Evolutionary conservation across 2,329 filamentous ascomycete species (phyloP), one percentile per base, ranked within the genome.

Genomic region (Clarireedia monteithiana): DNA sequence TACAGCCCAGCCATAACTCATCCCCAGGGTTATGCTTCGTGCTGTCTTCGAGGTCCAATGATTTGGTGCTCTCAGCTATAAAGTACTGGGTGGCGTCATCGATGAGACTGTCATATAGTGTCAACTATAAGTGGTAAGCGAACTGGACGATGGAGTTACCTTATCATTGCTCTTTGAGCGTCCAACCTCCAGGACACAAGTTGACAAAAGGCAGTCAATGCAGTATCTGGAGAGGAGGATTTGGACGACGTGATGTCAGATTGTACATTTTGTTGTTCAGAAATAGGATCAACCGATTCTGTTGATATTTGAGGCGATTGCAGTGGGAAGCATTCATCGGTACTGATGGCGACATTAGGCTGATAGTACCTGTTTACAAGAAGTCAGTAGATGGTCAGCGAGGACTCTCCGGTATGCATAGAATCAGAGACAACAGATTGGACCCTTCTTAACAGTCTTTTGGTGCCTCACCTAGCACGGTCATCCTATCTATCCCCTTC

Each of bases 1-100:
- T 60, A 48, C 68, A 70, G 7, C 68, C 68, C 53, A 69, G 60
- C 68, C 67, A 69, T n/a, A 70, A 50, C 4, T 62, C 64, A 54
- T 69, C 68, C 30, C 66, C 67, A 9, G 60, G 60, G 1, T 46
- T 62, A 61, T 69, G 64, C 51, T 59, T 63, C 6, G 58, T 60
- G 23, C 60, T 60, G 46, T 68, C 63, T 1, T 62, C 48, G 7
- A 68, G 56, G 46, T 74, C 73, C 3, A 78, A 60, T 1, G 72
- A 74, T 47, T 70, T 71, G 1, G 78, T 80, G 7, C 75, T 74
- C 61, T 81, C 78, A 39, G 77, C 77, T 44, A 81, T 70, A 49
- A 81, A 73, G 55, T 75, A 78, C 66, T 80, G 76, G 10, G 68
- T 71, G 3, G 69, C 66, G 5, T 67, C 65, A 58, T 76, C 75